A percentile compares a stretch with the other conserved stretches of the same genome.
Conservation (phyloP, 768 basidiomycete genomes). For the Kwoniella bestiolae region DNA sequence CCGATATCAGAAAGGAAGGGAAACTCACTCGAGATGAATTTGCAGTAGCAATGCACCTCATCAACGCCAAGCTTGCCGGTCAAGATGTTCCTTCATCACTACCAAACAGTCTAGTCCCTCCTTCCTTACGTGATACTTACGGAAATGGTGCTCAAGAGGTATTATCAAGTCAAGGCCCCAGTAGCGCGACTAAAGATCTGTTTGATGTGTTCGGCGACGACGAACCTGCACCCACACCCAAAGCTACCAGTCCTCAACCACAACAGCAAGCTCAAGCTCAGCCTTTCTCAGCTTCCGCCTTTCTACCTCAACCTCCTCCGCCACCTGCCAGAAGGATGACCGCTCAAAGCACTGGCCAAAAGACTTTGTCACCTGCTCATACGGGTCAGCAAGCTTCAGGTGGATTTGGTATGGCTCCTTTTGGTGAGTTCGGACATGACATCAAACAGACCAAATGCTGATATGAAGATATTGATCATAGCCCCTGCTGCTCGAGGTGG, state of each 20-base stretch:
- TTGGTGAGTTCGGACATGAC: constrained; percentile 22
- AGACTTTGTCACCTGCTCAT: constrained; percentile 60
- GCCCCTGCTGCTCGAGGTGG: constrained; percentile 27
- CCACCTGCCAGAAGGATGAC: constrained; percentile 21
- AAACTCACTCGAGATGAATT: constrained; percentile 86
- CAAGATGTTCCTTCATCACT: constrained; percentile 69
- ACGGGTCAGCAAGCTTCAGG: constrained; percentile 25
- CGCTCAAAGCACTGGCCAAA: constrained; percentile 34
- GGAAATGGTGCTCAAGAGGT: constrained; percentile 52
- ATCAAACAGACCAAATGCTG: background rate
- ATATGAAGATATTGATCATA: background rate
- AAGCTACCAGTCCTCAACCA: constrained; percentile 14
- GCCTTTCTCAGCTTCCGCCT: constrained; percentile 16
- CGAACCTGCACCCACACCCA: constrained; percentile 27
- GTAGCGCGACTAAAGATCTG: constrained; percentile 51
- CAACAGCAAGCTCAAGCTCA: constrained; percentile 11
- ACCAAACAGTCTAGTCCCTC: constrained; percentile 77
- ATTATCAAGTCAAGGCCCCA: constrained; percentile 52
- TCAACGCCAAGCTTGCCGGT: constrained; percentile 80
- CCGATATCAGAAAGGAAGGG: constrained; percentile 87
- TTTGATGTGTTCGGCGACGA: constrained; percentile 57
- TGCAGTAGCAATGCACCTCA: constrained; percentile 92
- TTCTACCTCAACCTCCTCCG: constrained; percentile 32
- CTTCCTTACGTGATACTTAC: constrained; percentile 66
- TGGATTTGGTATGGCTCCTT: constrained; percentile 46